phyloP scores from a whole-genome alignment of 2,329 filamentous ascomycete species.

The Microascus cirrosus region DNA sequence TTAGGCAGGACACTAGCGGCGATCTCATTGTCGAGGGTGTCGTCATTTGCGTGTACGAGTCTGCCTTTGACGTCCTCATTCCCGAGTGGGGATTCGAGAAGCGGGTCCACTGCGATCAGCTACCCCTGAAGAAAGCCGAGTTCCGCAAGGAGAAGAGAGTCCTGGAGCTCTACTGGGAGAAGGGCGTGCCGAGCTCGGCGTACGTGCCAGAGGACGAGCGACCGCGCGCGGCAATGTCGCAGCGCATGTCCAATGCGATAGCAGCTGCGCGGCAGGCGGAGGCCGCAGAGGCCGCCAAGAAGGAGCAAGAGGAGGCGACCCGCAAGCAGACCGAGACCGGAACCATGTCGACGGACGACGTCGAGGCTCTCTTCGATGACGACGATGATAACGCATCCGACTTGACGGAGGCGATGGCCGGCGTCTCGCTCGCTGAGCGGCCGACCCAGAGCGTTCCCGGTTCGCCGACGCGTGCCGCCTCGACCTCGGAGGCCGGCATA shows the following conservation, averaged over 20 bases:
- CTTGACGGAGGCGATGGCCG: slow-evolving; percentile 80
- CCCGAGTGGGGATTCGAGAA: slow-evolving; percentile 99
- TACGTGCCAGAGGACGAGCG: slow-evolving; percentile 96
- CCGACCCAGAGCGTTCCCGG: slow-evolving; percentile 93
- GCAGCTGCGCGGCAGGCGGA: slow-evolving; percentile 73
- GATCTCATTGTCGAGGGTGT: slow-evolving; percentile 94
- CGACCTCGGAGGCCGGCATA: slow-evolving; percentile 34
- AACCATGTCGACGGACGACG: slow-evolving; percentile 85
- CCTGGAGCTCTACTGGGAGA: slow-evolving; percentile 98
- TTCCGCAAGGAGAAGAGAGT: slow-evolving; percentile 94
- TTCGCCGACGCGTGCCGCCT: slow-evolving; percentile 69
- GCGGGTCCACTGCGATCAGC: slow-evolving; percentile 95
- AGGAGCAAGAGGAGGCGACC: slow-evolving; percentile 82
- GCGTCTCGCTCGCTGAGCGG: slow-evolving; percentile 78
- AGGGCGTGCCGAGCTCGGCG: slow-evolving; percentile 90
- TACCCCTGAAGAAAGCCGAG: slow-evolving; percentile 97
- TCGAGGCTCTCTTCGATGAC: slow-evolving; percentile 92
- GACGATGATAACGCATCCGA: slow-evolving; percentile 83
- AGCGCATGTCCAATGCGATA: slow-evolving; percentile 63
- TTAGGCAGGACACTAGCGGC: slow-evolving; percentile 72
- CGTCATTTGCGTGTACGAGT: slow-evolving; percentile 95
- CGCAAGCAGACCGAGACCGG: slow-evolving; percentile 91
- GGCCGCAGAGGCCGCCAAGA: slow-evolving; percentile 67
- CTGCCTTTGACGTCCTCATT: slow-evolving; percentile 94
- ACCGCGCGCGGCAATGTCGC: slow-evolving; percentile 67